A percentile compares a stretch with the other conserved stretches of the same genome.
Conservation (phyloP, 352 stramenopile genomes). For the Globisporangium viniferum region DNA sequence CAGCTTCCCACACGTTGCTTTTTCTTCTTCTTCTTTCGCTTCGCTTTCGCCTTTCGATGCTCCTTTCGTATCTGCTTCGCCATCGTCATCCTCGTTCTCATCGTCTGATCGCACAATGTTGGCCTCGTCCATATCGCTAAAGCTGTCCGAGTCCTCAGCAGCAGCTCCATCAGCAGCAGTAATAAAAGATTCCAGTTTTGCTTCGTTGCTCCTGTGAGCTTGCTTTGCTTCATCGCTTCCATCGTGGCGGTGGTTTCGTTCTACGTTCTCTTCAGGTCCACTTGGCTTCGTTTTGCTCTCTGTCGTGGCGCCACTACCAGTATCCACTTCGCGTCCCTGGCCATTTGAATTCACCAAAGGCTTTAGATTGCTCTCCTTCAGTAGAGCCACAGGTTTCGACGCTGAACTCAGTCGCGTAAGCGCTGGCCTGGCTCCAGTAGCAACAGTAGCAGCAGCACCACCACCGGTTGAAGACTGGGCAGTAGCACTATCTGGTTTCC, state of each 20-base stretch:
- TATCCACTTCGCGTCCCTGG: not conserved
- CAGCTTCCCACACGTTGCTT: not conserved
- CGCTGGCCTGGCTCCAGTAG: not conserved
- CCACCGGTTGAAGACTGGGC: not conserved
- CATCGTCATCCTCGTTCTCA: not conserved
- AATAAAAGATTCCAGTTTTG: not conserved
- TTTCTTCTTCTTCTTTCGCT: not conserved
- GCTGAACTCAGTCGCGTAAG: not conserved
- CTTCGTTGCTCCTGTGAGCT: not conserved
- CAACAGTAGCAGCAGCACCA: not conserved
- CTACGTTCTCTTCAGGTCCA: not conserved
- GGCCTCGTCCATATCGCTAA: slow-evolving; percentile 9
- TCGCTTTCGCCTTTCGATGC: not conserved
- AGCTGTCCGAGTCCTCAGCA: not conserved
- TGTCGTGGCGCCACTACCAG: not conserved
- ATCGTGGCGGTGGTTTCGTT: no score
- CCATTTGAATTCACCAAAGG: not conserved
- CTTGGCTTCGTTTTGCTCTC: not conserved
- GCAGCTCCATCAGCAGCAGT: not conserved
- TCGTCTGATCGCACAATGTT: slow-evolving; percentile 4
- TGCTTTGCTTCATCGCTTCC: not conserved
- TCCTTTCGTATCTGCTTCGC: not conserved
- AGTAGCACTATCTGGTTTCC: not conserved
- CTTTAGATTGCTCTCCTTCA: not conserved
- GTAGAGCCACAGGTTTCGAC: not conserved